Evolutionary conservation across 257 asterid genomes (phyloP).

Genomic region (Orobanche coerulescens): DNA sequence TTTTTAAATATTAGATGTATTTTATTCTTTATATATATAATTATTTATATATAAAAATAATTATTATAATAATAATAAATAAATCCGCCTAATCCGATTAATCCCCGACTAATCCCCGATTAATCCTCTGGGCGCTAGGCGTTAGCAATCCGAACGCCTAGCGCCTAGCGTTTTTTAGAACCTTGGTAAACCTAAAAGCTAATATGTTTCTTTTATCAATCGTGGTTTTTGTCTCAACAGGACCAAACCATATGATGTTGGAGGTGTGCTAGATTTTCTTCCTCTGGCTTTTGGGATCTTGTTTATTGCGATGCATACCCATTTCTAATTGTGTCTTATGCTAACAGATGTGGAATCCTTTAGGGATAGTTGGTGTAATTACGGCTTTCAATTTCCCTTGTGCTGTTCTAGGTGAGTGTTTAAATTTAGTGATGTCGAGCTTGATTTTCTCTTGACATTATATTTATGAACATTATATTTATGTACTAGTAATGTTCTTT

Average conservation of each 20-base stretch:
- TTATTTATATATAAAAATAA: too few relatives aligned
- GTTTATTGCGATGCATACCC: background rate
- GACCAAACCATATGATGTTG: conserved; percentile 96
- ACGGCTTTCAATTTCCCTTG: conserved; percentile 99
- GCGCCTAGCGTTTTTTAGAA: too few relatives aligned
- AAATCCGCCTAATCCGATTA: too few relatives aligned
- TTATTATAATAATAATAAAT: too few relatives aligned
- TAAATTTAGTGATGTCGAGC: background rate
- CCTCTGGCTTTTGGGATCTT: conserved; percentile 14
- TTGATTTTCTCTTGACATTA: background rate
- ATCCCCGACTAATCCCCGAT: too few relatives aligned
- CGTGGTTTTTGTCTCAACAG: conserved; percentile 39
- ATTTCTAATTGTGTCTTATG: conserved; percentile 20
- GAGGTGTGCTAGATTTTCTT: conserved; percentile 53
- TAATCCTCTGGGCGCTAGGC: too few relatives aligned
- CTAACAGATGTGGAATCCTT: conserved; percentile 95
- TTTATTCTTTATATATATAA: too few relatives aligned
- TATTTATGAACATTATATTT: background rate
- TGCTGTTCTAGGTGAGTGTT: conserved; percentile 89
- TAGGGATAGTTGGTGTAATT: conserved; percentile 89
- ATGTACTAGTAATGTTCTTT: background rate
- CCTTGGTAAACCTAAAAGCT: conserved; percentile 10
- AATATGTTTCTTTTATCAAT: conserved; percentile 8
- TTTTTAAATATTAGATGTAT: too few relatives aligned
- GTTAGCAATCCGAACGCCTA: too few relatives aligned